A percentile compares a stretch with the other conserved stretches of the same genome.
Conservation (phyloP, 768 basidiomycete species). For the Collybia mongolica region DNA sequence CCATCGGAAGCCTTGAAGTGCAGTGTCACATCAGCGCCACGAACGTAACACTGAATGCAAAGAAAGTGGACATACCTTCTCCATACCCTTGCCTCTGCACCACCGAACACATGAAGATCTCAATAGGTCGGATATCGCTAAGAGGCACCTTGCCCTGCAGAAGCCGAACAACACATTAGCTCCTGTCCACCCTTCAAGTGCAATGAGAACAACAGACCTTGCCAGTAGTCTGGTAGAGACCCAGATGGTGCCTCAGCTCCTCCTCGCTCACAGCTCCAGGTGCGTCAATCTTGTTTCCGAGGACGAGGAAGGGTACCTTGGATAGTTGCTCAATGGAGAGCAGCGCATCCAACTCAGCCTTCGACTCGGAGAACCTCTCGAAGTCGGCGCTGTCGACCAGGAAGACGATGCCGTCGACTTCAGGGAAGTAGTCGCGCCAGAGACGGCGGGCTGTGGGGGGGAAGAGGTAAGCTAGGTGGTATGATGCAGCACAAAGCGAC, state of each 20-base stretch:
- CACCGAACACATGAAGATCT: slow-evolving; percentile 99
- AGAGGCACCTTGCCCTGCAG: slow-evolving; percentile 95
- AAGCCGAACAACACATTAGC: slow-evolving; percentile 2
- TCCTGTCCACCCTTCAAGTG: background rate
- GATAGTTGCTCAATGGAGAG: slow-evolving; percentile 93
- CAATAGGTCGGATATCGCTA: slow-evolving; percentile 95
- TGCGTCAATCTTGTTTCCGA: slow-evolving; percentile 99
- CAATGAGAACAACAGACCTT: slow-evolving; percentile 59
- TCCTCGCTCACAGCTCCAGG: slow-evolving; percentile 97
- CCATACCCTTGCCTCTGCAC: slow-evolving; percentile 99
- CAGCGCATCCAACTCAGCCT: slow-evolving; percentile 95
- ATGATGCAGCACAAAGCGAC: slow-evolving; percentile 8
- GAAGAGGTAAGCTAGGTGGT: background rate
- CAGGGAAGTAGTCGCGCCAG: slow-evolving; percentile 99
- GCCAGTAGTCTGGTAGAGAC: slow-evolving; percentile 98
- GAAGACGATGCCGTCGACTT: slow-evolving; percentile 98
- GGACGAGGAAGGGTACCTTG: slow-evolving; percentile 96
- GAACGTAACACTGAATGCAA: background rate
- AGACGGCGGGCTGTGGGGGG: slow-evolving; percentile 78
- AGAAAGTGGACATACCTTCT: slow-evolving; percentile 58
- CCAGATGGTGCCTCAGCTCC: slow-evolving; percentile 92
- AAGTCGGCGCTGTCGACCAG: slow-evolving; percentile 96
- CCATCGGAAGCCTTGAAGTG: slow-evolving; percentile 83
- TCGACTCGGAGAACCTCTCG: slow-evolving; percentile 94
- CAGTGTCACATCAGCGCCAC: slow-evolving; percentile 5